Evolutionary conservation across 164 flowering plant genomes (phyloP).

Genomic region (Amborella trichopoda): DNA sequence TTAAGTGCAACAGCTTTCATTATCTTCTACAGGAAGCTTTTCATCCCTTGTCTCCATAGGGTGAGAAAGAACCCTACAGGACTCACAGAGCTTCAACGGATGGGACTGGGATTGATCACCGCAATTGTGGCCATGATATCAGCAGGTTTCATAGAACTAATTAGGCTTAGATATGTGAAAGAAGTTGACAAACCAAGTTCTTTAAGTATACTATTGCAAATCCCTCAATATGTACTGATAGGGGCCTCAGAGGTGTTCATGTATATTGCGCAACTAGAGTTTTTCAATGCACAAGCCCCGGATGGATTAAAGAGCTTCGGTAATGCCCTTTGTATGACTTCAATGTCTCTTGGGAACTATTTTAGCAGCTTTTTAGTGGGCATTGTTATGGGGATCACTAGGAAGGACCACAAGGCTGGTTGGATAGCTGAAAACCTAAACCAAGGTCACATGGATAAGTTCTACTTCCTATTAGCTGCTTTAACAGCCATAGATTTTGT

Average conservation of each 20-base stretch:
- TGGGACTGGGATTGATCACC: conserved; percentile 84
- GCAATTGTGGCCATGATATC: conserved; percentile 75
- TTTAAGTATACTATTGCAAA: conserved; percentile 83
- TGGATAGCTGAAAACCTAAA: conserved; percentile 94
- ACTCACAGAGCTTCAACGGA: conserved; percentile 73
- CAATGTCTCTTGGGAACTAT: conserved; percentile 84
- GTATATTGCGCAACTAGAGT: conserved; percentile 88
- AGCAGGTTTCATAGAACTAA: conserved; percentile 65
- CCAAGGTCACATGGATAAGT: conserved; percentile 80
- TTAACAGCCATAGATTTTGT: conserved; percentile 45
- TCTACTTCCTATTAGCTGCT: conserved; percentile 70
- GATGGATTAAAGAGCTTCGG: conserved; percentile 92
- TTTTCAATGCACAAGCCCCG: conserved; percentile 82
- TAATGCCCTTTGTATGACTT: conserved; percentile 90
- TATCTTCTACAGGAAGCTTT: conserved; percentile 49
- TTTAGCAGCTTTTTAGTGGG: conserved; percentile 73
- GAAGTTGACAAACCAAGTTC: conserved; percentile 52
- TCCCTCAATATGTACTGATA: conserved; percentile 72
- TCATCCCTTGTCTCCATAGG: conserved; percentile 48
- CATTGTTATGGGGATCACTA: conserved; percentile 70
- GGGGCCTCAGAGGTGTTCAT: conserved; percentile 95
- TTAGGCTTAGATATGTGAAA: conserved; percentile 50
- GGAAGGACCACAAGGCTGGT: conserved; percentile 52
- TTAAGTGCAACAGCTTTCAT: conserved; percentile 71
- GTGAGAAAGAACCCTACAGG: conserved; percentile 50